Percentiles rank a stretch among this genome's conserved stretches.
These are phyloP conservation scores for Syzygium oleosum DNA, from an alignment of 345 rosid species.

Conservation along the genomic window DNA sequence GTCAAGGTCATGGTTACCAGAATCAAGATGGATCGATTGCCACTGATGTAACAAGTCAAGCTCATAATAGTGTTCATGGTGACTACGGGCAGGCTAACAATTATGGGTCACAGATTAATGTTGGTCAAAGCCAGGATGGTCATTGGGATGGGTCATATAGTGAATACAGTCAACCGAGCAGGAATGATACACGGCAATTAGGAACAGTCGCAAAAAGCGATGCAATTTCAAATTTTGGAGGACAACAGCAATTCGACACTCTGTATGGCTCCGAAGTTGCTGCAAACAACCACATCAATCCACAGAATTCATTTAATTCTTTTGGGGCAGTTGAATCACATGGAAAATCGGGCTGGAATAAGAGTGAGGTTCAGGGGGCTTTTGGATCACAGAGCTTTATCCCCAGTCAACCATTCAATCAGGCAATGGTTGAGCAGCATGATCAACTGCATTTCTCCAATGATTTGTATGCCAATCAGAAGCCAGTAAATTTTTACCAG, in stretches of 20 bases:
- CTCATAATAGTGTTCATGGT: slow-evolving; percentile 22
- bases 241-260: slow-evolving; percentile 36
- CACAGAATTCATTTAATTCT: slow-evolving; percentile 25
- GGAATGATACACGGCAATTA: slow-evolving; percentile 39
- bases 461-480: slow-evolving; percentile 42
- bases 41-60: slow-evolving; percentile 20
- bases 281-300: slow-evolving; percentile 26
- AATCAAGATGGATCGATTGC: slow-evolving; percentile 47
- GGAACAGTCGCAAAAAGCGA: slow-evolving; percentile 24
- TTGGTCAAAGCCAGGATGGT: slow-evolving; percentile 28
- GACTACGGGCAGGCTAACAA: slow-evolving; percentile 31
- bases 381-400: slow-evolving; percentile 34
- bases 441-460: slow-evolving; percentile 40
- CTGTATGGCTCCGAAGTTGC: slow-evolving; percentile 30
- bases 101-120: slow-evolving; percentile 28
- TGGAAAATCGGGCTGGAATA: slow-evolving; percentile 25
- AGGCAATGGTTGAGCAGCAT: slow-evolving; percentile 35
- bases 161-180: slow-evolving; percentile 30
- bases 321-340: slow-evolving; percentile 14
- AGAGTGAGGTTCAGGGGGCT: slow-evolving; percentile 43
- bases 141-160: slow-evolving; percentile 43
- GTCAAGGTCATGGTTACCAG: slow-evolving; percentile 39
- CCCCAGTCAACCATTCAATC: slow-evolving; percentile 38
- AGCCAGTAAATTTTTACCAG: slow-evolving; percentile 22
- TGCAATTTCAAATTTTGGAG: slow-evolving; percentile 27